These are phyloP conservation scores for Stagonosporopsis chrysanthemi DNA, from an alignment of 2,329 filamentous ascomycete species.

Conservation along the genomic window DNA sequence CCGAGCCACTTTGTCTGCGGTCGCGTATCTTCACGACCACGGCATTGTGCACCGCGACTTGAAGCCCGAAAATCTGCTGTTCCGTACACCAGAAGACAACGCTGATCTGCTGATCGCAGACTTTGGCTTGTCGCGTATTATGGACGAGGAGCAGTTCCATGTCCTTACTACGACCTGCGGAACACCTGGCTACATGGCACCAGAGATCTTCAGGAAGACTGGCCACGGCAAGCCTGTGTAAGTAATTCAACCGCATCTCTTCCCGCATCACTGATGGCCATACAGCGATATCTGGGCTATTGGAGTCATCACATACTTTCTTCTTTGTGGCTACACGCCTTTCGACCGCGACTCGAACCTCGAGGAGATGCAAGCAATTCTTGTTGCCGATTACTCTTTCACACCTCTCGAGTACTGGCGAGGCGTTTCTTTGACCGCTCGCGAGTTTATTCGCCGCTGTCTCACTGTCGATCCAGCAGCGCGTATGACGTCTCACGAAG, in stretches of 20 bases:
- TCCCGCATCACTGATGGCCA: slow-evolving; percentile 20
- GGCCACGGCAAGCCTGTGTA: slow-evolving; percentile 96
- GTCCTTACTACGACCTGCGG: slow-evolving; percentile 97
- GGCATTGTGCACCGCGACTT: slow-evolving; percentile 98
- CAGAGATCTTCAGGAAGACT: slow-evolving; percentile 98
- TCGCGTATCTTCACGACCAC: slow-evolving; percentile 97
- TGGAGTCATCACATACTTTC: slow-evolving; percentile 97
- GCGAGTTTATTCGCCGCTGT: slow-evolving; percentile 91
- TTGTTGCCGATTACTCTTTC: slow-evolving; percentile 95
- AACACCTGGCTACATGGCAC: slow-evolving; percentile 98
- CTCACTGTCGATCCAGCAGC: slow-evolving; percentile 86
- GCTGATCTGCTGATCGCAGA: slow-evolving; percentile 96
- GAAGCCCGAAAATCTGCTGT: slow-evolving; percentile 96
- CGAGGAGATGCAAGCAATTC: slow-evolving; percentile 99
- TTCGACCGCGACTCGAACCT: slow-evolving; percentile 98
- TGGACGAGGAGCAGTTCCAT: slow-evolving; percentile 99
- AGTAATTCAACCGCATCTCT: slow-evolving; percentile 18
- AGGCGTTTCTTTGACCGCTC: slow-evolving; percentile 80
- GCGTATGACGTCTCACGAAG: slow-evolving; percentile 90
- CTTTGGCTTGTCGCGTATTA: slow-evolving; percentile 93
- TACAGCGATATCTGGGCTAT: slow-evolving; percentile 91
- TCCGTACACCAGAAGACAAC: slow-evolving; percentile 96
- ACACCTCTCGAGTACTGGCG: slow-evolving; percentile 96
- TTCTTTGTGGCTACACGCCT: slow-evolving; percentile 96
- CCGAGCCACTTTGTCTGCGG: slow-evolving; percentile 92